phyloP scores from a whole-genome alignment of 371 early-diverging fungal genomes.

The Chytridium lagenaria region DNA sequence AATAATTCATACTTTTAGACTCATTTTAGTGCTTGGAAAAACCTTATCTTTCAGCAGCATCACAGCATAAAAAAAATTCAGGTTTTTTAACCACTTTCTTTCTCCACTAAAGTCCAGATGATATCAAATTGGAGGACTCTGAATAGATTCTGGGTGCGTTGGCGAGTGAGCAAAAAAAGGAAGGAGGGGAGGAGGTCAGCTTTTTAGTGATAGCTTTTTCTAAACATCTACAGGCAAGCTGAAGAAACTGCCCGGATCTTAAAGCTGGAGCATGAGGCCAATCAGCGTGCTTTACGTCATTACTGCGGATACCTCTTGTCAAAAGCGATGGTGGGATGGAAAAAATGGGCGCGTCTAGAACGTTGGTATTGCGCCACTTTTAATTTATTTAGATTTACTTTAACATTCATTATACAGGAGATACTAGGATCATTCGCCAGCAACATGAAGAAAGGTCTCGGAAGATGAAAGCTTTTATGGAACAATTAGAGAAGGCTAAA shows the following conservation, averaged over 20 bases:
- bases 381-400: not conserved
- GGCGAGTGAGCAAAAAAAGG: not conserved
- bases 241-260: not conserved
- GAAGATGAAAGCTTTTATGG: constrained; percentile 5
- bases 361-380: not conserved
- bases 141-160: not conserved
- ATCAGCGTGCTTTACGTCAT: not conserved
- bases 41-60: not conserved
- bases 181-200: not conserved
- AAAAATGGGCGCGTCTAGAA: not conserved
- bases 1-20: not conserved
- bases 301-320: not conserved
- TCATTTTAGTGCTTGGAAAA: constrained; percentile 6
- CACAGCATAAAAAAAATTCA: not conserved
- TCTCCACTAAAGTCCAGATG: not conserved
- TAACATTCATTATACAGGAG: not conserved
- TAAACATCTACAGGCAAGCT: not conserved
- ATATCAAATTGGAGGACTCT: not conserved
- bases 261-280: constrained; percentile 7
- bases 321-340: not conserved
- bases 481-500: not conserved
- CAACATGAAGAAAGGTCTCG: not conserved
- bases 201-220: not conserved
- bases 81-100: not conserved
- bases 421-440: not conserved